A percentile compares a stretch with the other conserved stretches of the same genome.
These are phyloP conservation scores for Lasiosphaeria ovina DNA, from an alignment of 495 filamentous ascomycete genomes.

Conservation along the genomic window DNA sequence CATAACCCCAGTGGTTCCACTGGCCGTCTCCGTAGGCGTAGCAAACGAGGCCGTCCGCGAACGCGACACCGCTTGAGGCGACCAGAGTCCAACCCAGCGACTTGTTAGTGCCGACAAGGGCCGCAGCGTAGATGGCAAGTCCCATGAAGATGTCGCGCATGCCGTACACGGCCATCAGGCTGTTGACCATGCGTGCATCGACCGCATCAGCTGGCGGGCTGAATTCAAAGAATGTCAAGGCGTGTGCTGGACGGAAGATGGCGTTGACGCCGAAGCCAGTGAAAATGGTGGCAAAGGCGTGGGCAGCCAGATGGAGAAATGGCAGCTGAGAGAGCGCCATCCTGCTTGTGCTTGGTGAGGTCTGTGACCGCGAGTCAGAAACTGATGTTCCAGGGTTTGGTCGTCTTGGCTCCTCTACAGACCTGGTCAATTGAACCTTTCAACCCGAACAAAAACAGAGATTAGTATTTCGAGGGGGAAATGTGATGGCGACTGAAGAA, in stretches of 20 bases:
- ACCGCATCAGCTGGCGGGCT: slow-evolving; percentile 28
- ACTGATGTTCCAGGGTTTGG: too few species aligned
- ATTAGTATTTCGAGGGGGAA: too few species aligned
- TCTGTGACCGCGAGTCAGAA: too few species aligned
- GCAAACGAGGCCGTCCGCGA: slow-evolving; percentile 48
- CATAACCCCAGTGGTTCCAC: slow-evolving; percentile 58
- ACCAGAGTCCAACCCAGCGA: slow-evolving; percentile 48
- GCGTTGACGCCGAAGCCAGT: slow-evolving; percentile 51
- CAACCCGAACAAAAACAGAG: too few species aligned
- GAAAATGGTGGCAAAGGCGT: slow-evolving; percentile 43
- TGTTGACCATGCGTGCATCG: slow-evolving; percentile 38
- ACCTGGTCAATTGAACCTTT: too few species aligned
- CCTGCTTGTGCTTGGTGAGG: background rate
- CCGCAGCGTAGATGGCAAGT: slow-evolving; percentile 40
- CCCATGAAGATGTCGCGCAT: slow-evolving; percentile 56
- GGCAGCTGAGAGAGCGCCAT: background rate
- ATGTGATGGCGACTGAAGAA: too few species aligned
- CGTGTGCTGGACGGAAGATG: slow-evolving; percentile 42
- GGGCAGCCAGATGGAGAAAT: slow-evolving; percentile 11
- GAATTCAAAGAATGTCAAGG: slow-evolving; percentile 49
- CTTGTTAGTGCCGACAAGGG: slow-evolving; percentile 39
- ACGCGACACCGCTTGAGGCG: slow-evolving; percentile 42
- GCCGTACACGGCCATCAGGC: slow-evolving; percentile 50
- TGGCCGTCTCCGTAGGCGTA: slow-evolving; percentile 43
- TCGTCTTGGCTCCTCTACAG: too few species aligned